These are phyloP conservation scores for Favolaschia claudopus DNA, from an alignment of 768 basidiomycete genomes.

Conservation along the genomic window DNA sequence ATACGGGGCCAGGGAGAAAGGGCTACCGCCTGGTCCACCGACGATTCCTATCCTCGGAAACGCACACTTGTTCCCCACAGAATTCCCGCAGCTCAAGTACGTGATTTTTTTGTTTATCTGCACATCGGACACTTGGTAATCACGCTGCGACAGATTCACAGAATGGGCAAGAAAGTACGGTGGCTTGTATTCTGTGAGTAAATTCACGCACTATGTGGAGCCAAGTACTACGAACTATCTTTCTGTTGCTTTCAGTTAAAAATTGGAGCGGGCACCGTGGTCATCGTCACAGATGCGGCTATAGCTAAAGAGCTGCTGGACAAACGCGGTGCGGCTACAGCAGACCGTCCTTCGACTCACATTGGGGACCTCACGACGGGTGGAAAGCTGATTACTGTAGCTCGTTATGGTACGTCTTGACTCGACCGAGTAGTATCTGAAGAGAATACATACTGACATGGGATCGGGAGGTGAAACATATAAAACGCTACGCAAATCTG, in stretches of 20 bases:
- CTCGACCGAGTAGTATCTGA: too few relatives aligned
- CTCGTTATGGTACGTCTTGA: too few relatives aligned
- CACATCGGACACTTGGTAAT: too few relatives aligned
- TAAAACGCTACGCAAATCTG: constrained; percentile 22
- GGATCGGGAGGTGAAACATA: constrained; percentile 13
- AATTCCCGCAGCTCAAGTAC: background rate
- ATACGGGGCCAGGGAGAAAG: background rate
- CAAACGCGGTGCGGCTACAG: constrained; percentile 29
- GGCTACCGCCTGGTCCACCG: background rate
- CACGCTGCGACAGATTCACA: too few relatives aligned
- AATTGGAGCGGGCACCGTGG: constrained; percentile 27
- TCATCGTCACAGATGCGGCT: constrained; percentile 31
- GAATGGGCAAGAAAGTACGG: background rate
- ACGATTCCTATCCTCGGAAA: background rate
- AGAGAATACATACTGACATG: too few relatives aligned
- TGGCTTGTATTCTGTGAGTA: background rate
- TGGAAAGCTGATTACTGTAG: constrained; percentile 18
- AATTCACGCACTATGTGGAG: too few relatives aligned
- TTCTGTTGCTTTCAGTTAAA: constrained; percentile 33
- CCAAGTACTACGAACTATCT: too few relatives aligned
- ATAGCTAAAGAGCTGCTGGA: constrained; percentile 38
- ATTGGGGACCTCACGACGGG: constrained; percentile 27
- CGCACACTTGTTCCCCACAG: background rate
- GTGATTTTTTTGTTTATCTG: background rate
- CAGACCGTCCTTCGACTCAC: constrained; percentile 32